A percentile compares a stretch with the other conserved stretches of the same genome.
These are phyloP conservation scores for Camellia oleifera DNA, from an alignment of 179 eudicot species.

Conservation along the genomic window DNA sequence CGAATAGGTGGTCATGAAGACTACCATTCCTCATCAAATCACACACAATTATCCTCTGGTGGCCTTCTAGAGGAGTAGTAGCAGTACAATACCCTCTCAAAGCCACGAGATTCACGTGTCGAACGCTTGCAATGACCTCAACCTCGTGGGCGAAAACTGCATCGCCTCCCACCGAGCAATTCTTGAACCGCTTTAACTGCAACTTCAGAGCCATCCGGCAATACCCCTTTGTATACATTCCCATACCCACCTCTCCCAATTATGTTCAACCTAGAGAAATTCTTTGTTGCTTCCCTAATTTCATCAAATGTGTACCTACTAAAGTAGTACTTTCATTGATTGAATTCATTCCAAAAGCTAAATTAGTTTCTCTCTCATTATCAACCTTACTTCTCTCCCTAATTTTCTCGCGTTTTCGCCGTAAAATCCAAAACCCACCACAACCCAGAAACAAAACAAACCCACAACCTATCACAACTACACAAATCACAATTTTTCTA, in stretches of 20 bases:
- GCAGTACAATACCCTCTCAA: conserved; percentile 66
- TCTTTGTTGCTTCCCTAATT: conserved; percentile 49
- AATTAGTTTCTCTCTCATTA: conserved; percentile 21
- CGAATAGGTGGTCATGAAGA: conserved; percentile 68
- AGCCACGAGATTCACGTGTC: conserved; percentile 46
- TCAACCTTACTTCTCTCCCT: conserved; percentile 23
- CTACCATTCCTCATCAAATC: conserved; percentile 87
- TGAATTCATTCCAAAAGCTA: conserved; percentile 38
- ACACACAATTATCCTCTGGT: conserved; percentile 78
- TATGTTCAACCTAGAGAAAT: conserved; percentile 53
- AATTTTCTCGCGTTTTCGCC: conserved; percentile 23
- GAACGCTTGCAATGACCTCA: conserved; percentile 79
- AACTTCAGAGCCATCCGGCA: conserved; percentile 59
- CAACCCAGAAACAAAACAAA: conserved; percentile 32
- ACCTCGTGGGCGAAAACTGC: conserved; percentile 69
- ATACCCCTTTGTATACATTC: conserved; percentile 64
- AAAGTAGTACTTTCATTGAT: conserved; percentile 55
- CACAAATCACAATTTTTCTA: conserved; percentile 26
- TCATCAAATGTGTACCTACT: conserved; percentile 56
- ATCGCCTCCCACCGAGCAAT: conserved; percentile 74
- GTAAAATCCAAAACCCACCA: conserved; percentile 27
- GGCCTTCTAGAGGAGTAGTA: conserved; percentile 65
- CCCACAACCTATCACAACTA: conserved; percentile 30
- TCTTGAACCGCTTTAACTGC: conserved; percentile 85
- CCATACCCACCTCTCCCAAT: conserved; percentile 80